A percentile compares a stretch with the other conserved stretches of the same genome.
Evolutionary conservation across 805 yeast genomes (phyloP).

Genomic region (baker's yeast (Saccharomyces cerevisiae)): DNA sequence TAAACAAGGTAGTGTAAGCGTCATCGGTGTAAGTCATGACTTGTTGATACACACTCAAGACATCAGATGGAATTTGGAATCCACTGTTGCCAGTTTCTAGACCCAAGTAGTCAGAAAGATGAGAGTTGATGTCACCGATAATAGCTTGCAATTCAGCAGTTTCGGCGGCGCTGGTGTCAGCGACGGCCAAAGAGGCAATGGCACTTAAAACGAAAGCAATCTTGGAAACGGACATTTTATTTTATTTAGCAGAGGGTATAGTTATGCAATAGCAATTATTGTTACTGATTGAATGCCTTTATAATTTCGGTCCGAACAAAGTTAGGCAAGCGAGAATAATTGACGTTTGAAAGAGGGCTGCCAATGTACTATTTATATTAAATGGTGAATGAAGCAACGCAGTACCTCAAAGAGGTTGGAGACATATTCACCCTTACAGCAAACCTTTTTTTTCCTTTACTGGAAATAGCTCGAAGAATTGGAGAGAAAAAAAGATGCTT

Average conservation of each 20-base stretch:
- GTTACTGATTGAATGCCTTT: neutral
- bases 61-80: constrained; percentile 24
- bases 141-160: constrained; percentile 11
- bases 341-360: neutral
- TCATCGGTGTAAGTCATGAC: constrained; percentile 30
- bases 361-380: neutral
- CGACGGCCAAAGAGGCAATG: constrained; percentile 4
- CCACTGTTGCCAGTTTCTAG: constrained; percentile 4
- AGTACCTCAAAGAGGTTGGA: neutral
- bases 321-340: neutral
- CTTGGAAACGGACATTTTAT: neutral
- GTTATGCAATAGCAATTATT: neutral
- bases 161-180: constrained; percentile 1
- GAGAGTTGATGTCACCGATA: constrained; percentile 10
- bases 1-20: constrained; percentile 28
- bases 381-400: neutral
- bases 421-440: neutral
- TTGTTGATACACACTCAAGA: constrained; percentile 22
- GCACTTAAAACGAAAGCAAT: constrained; percentile 4
- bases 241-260: neutral
- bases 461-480: neutral
- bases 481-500: neutral
- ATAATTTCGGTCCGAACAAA: neutral
- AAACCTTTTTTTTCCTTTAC: neutral
- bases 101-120: constrained; percentile 9